phyloP scores from a whole-genome alignment of 108 stramenopile species.

The Pseudonitzschia delicatissima region DNA sequence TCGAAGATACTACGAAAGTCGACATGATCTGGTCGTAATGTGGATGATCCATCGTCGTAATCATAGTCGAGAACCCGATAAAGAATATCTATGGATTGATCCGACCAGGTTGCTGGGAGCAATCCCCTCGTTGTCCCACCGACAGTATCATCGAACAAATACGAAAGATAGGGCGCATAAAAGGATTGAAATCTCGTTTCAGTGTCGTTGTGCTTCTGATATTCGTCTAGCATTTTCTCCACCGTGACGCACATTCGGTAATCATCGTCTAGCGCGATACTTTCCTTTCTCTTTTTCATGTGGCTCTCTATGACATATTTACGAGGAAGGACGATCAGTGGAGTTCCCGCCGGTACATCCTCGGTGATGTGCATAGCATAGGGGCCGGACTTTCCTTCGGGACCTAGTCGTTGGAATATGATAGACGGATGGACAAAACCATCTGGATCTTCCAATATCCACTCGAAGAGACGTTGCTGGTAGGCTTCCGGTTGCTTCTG shows the following conservation, averaged over 20 bases:
- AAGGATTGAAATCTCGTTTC: background rate
- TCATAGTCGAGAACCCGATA: background rate
- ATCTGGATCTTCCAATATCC: background rate
- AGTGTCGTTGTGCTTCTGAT: too few species aligned
- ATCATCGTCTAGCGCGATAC: background rate
- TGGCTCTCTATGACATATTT: background rate
- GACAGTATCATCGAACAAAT: constrained; percentile 34
- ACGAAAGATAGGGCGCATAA: constrained; percentile 62
- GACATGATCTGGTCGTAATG: background rate
- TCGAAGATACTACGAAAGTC: background rate
- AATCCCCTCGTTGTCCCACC: constrained; percentile 27
- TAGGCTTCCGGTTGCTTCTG: constrained; percentile 8
- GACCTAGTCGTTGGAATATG: background rate
- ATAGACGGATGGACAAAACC: constrained; percentile 9
- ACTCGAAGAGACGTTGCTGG: constrained; percentile 1
- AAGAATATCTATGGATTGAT: background rate
- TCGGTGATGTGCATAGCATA: constrained; percentile 33
- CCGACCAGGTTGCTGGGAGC: constrained; percentile 50
- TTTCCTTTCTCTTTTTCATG: too few species aligned
- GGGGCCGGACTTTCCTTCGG: constrained; percentile 4
- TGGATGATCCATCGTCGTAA: background rate
- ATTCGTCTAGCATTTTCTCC: constrained; percentile 24
- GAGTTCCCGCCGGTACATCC: constrained; percentile 22
- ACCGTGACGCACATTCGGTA: constrained; percentile 31
- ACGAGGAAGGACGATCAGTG: constrained; percentile 34